Evolutionary conservation across 1,139 yeast genomes (phyloP), one percentile per base, ranked within the genome.

Genomic region (Scheffersomyces titani): DNA sequence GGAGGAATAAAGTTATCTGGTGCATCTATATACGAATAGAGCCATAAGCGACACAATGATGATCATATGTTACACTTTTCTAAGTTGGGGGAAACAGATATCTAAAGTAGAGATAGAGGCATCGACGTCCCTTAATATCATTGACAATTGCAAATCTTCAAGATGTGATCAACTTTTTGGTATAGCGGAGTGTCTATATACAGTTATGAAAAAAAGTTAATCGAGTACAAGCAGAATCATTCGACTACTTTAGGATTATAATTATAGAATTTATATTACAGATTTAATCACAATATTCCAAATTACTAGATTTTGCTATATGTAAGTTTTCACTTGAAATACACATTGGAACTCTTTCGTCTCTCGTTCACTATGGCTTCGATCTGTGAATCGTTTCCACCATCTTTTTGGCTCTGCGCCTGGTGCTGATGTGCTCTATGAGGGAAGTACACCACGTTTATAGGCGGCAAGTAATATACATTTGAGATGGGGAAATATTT

Each of bases 371-470:
- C 44, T 19, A 56, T 56, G n/a, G 55, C 54, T 48, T 57, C 63
- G 6, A 58, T 54, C 44, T 55, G 58, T 5, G 54, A 24, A 22
- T 48, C 44, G 18, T 54, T 30, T 13, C 52, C 55, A 16, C 47
- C 55, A 13, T 55, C 59, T 44, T 54, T 54, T 4, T 55, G 44
- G 20, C 50, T 51, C 19, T 49, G 54, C 1, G 49, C 13, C 22
- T 46, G 49, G n/a, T 70, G 71, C 56, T 78, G 86, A 63, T 83
- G 87, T 1, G 82, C 85, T 6, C 86, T 78, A 65, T 84, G 88
- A 0, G 88, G 88, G 60, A 84, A 80, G 64, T 84, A 84, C 9
- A 84, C 87, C 54, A 81, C 86, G 65, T 84, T 85, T 36, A 84
- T 83, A 0, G 88, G 88, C 9, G 87, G 87, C 54, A 83, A 71